These are phyloP conservation scores for Pholiota adiposa DNA, from an alignment of 1,284 basidiomycete species.

Conservation along the genomic window DNA sequence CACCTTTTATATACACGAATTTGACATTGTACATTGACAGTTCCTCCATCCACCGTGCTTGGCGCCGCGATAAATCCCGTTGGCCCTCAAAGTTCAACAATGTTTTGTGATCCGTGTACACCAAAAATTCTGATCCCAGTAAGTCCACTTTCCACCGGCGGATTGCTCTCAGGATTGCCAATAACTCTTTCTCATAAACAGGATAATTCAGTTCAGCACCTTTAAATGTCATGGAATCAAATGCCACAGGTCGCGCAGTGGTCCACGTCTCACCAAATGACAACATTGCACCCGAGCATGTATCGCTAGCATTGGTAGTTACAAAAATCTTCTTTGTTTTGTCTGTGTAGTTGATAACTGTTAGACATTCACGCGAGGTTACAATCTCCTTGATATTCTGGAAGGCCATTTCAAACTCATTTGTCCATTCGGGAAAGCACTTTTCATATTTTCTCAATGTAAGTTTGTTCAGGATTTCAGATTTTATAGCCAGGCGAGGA, in stretches of 20 bases:
- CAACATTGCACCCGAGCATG: conserved; percentile 5
- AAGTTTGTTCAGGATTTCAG: conserved; percentile 32
- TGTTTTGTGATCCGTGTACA: conserved; percentile 42
- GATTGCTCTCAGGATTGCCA: conserved; percentile 37
- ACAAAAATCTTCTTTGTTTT: conserved; percentile 40
- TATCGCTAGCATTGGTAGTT: conserved; percentile 38
- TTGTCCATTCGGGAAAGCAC: conserved; percentile 34
- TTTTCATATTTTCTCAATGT: conserved; percentile 33
- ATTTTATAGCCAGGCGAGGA: conserved; percentile 36
- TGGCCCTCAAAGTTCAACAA: conserved; percentile 38
- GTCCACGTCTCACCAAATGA: conserved; percentile 33
- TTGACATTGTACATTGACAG: conserved; percentile 38
- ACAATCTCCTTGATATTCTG: conserved; percentile 40
- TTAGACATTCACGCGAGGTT: conserved; percentile 28
- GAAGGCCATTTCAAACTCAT: conserved; percentile 37
- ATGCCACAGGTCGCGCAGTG: conserved; percentile 32
- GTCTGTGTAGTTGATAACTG: conserved; percentile 35
- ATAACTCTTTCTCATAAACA: conserved; percentile 39
- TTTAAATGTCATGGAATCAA: conserved; percentile 33
- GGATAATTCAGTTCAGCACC: conserved; percentile 36
- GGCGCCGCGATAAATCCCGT: conserved; percentile 33
- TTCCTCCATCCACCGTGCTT: conserved; percentile 42
- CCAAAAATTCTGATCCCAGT: conserved; percentile 28
- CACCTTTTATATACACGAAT: conserved; percentile 39
- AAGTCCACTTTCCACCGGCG: conserved; percentile 33